Evolutionary conservation across 495 filamentous ascomycete species (phyloP).

Genomic region (Lophiostoma macrostomum): DNA sequence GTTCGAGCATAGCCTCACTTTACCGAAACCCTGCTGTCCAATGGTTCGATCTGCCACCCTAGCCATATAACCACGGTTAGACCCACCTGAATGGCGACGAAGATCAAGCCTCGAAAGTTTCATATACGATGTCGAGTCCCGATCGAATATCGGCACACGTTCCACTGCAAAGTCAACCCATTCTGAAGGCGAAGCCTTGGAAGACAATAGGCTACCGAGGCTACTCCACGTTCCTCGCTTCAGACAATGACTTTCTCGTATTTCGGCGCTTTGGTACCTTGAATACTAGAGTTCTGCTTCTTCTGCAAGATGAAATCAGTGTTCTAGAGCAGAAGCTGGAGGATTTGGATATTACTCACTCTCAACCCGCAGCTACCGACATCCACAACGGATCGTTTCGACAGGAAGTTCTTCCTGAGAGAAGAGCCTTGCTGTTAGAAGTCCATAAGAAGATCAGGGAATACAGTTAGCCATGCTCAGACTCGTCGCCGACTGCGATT

Average conservation of each 20-base stretch:
- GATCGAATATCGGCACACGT: too few species aligned
- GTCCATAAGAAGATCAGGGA: not conserved
- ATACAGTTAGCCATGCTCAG: not conserved
- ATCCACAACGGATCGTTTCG: constrained; percentile 14
- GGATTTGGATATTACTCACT: not conserved
- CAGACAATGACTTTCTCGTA: constrained; percentile 6
- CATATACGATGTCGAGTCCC: too few species aligned
- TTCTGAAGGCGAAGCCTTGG: too few species aligned
- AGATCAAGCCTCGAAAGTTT: too few species aligned
- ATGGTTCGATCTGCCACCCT: too few species aligned
- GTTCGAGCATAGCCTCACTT: too few species aligned
- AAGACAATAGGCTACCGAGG: constrained; percentile 4
- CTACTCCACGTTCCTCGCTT: constrained; percentile 6
- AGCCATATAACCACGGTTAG: too few species aligned
- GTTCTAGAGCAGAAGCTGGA: not conserved
- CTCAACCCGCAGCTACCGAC: not conserved
- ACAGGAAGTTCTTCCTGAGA: constrained; percentile 8
- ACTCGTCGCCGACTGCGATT: not conserved
- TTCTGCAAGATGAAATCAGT: constrained; percentile 2
- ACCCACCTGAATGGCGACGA: too few species aligned
- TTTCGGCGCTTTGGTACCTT: constrained; percentile 2
- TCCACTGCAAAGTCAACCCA: too few species aligned
- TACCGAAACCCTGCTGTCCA: too few species aligned
- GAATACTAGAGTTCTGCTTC: constrained; percentile 7
- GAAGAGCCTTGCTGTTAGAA: not conserved